Conservation (phyloP, 768 basidiomycete species). For the Tylopilus sp. region DNA sequence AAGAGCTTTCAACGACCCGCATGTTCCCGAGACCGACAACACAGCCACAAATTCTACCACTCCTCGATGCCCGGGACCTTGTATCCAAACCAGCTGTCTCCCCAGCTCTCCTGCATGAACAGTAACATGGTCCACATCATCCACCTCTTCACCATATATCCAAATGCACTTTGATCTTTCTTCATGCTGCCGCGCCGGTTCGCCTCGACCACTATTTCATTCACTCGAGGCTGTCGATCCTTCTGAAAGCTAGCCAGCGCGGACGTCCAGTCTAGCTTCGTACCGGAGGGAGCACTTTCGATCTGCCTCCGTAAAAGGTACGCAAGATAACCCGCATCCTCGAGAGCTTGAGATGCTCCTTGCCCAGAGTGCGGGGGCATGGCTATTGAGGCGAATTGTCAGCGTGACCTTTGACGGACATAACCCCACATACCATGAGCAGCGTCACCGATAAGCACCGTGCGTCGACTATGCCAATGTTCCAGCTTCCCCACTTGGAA, state of each 20-base stretch:
- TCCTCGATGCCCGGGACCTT: constrained; percentile 27
- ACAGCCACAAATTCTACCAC: constrained; percentile 26
- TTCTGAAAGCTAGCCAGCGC: constrained; percentile 22
- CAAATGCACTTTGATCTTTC: constrained; percentile 17
- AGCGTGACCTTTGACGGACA: background rate
- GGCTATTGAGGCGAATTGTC: constrained; percentile 10
- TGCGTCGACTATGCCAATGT: constrained; percentile 23
- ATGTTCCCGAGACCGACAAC: constrained; percentile 41
- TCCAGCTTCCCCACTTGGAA: constrained; percentile 24
- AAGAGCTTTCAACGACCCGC: constrained; percentile 4
- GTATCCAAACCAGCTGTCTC: constrained; percentile 29
- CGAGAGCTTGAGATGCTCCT: constrained; percentile 31
- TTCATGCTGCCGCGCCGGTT: constrained; percentile 25
- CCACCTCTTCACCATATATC: constrained; percentile 24
- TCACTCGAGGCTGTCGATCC: constrained; percentile 23
- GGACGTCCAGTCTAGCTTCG: constrained; percentile 12
- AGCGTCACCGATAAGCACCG: constrained; percentile 32
- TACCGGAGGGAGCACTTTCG: background rate
- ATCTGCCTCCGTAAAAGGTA: constrained; percentile 22
- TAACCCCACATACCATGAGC: constrained; percentile 25
- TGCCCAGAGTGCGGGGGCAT: constrained; percentile 33
- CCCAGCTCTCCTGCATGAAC: constrained; percentile 27
- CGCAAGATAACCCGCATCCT: constrained; percentile 30
- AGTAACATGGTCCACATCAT: constrained; percentile 20
- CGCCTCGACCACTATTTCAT: constrained; percentile 27